Base-by-base conservation (phyloP, 805 yeast species). In the Ogataea haglerorum region DNA sequence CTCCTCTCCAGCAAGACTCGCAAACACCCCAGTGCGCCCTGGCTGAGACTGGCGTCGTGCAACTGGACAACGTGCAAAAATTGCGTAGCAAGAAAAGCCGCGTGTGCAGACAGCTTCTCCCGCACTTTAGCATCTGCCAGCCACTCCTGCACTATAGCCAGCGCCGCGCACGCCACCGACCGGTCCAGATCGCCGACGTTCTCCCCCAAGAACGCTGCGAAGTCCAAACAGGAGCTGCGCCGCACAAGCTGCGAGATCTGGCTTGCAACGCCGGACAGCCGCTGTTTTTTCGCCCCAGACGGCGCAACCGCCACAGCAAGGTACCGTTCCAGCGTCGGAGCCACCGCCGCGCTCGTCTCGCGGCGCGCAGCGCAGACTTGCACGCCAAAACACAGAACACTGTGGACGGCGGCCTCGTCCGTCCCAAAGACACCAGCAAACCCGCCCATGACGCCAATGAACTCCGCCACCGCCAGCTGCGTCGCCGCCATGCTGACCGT, bases 311-410 rank as follows among this genome's bases (percentile, higher is more conserved):
- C 27, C 26, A 31, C 18, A 6, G 17, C 13, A 25, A 38, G 32
- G 26, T 32, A 38, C 35, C 28, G 15, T 3, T 6, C 10, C 13
- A 33, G 17, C 27, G 42, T 26, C 16, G 15, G 10, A 6, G 42
- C 42, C 16, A 38, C 29, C 4, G 13, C 10, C 7, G 13, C 15
- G 21, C 15, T 12, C 25, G 6, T 13, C 14, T 33, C 29, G 14
- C n/a, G 19, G n/a, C 13, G 9, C n/a, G 21, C 32, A 12, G 21
- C 12, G 25, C 42, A 27, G n/a, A 33, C 16, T 21, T 38, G 37
- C 24, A 32, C 16, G 10, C 37, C 42, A 12, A 26, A 33, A 28
- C 42, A 32, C 25, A 38, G 23, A 6, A 33, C 29, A 15, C 26
- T 15, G 25, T 33, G 42, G 18, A 32, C 18, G 9, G 13, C 25